phyloP scores from a whole-genome alignment of 2,329 filamentous ascomycete species.

The Lachnellula arida region DNA sequence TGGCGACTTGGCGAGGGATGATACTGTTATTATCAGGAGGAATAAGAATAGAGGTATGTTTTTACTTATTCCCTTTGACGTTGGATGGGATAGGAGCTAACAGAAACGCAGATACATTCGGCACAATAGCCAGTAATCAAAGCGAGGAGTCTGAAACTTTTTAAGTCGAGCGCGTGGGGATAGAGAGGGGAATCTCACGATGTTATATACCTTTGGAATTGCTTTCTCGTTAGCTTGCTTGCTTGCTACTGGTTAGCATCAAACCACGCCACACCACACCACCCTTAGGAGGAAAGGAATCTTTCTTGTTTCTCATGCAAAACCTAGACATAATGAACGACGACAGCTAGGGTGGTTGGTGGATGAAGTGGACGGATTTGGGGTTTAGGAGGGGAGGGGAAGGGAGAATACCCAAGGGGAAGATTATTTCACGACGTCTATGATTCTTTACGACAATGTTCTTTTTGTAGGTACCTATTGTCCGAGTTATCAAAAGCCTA shows the following conservation, averaged over 20 bases:
- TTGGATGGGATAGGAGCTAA: neutral
- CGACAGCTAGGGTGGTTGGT: too few relatives aligned
- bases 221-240: too few relatives aligned
- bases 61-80: neutral
- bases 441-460: too few relatives aligned
- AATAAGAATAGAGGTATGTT: slow-evolving; percentile 50
- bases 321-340: neutral
- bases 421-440: too few relatives aligned
- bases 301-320: neutral
- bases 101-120: slow-evolving; percentile 40
- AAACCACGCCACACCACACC: neutral
- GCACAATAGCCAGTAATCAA: slow-evolving; percentile 43
- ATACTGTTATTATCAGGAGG: slow-evolving; percentile 24
- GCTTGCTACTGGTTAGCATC: neutral
- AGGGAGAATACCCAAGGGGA: too few relatives aligned
- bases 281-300: neutral
- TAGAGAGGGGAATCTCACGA: neutral
- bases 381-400: too few relatives aligned
- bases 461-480: too few relatives aligned
- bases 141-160: slow-evolving; percentile 48
- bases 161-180: slow-evolving; percentile 22
- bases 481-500: too few relatives aligned
- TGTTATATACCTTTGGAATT: neutral
- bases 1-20: slow-evolving; percentile 27
- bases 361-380: too few relatives aligned